Base-by-base conservation (phyloP, 2,329 filamentous ascomycete genomes). In the Ophiostoma novo-ulmi region DNA sequence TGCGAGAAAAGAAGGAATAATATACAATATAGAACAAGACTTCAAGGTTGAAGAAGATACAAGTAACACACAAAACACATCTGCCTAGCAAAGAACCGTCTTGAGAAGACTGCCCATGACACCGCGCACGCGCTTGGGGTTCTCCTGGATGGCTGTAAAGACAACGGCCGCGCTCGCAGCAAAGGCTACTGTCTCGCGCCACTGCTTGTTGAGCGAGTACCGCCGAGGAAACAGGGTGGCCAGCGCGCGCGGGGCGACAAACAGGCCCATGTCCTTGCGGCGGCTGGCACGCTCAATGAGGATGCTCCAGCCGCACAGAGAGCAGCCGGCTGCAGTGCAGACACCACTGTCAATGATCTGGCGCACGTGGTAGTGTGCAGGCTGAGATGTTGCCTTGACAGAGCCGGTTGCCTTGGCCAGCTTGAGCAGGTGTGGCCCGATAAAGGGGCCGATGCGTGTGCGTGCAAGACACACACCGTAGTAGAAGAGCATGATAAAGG, bases 401-500 rank as follows among this genome's bases (percentile, higher is more conserved):
- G n/a, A 26, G 5, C 55, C 55, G 1, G 22, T 35, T 6, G 58
- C 11, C 58, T 17, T 31, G 61, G 61, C 61, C 17, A 65, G 63
- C 63, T 39, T 39, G 39, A 67, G 65, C 2, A 67, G 38, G 11
- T 26, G 39, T 1, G 65, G 38, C 3, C 65, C 65, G 14, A 94
- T 31, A 44, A 78, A 85, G 0, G 93, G 93, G 0, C 92, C 92
- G 7, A 95, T 72, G 13, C 91, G 85, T 1, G 89, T 93, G 64
- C 93, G 87, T 6, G 88, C 84, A 0, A 96, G 86, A 77, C 93
- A 97, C 3, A 96, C 90, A 38, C 90, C 89, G 77, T 96, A 96
- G 81, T 94, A 96, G 78, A 94, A 95, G 13, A 93, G 81, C 0
- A 87, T 83, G 74, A 96, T 90, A 78, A 94, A 96, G 0, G 88